Evolutionary conservation across 495 filamentous ascomycete species (phyloP), one percentile per base, ranked within the genome.

Genomic region (Pyronema omphalodes): DNA sequence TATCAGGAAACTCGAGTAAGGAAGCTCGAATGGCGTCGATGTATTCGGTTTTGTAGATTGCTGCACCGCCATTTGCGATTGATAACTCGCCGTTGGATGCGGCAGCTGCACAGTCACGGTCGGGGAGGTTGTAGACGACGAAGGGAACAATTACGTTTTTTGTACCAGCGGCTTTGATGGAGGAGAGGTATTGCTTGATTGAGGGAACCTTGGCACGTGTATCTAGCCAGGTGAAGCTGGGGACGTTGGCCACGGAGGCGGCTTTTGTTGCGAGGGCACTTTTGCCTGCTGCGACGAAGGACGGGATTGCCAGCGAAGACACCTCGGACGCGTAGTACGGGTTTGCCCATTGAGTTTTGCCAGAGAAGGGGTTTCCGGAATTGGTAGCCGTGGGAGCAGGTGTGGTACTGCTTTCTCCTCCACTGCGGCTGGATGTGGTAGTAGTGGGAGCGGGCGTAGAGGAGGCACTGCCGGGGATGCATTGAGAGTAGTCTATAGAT

Each of bases 11-110:
- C 12, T 69, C 69, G 65, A 73, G 71, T 57, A 78, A 56, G 58
- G 73, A 70, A 54, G 59, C 60, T 66, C 75, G 77, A 66, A 86
- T 79, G 58, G 72, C 74, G 36, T 60, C 60, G 15, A 63, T 63
- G 41, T 65, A 65, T 11, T 54, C 52, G 40, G 15, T 41, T 53
- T 43, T 58, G 51, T 65, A 65, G 5, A 41, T 41, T 0, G 40
- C 34, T 7, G 33, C 54, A 54, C 62, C 60, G 29, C 53, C 58
- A 17, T 62, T 52, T 4, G 47, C 47, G 54, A 75, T 70, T 0
- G 78, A 67, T 66, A 80, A 81, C 71, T 86, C 83, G 57, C 83
- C 83, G 59, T 78, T 78, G 44, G 75, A 78, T 8, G 75, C 74
- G 55, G 69, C 59, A 2, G 76, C 76, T 7, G 76, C 71, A 54